A percentile compares a stretch with the other conserved stretches of the same genome.
Conservation (phyloP, 148 eudicot species). For the Cornus controversa region DNA sequence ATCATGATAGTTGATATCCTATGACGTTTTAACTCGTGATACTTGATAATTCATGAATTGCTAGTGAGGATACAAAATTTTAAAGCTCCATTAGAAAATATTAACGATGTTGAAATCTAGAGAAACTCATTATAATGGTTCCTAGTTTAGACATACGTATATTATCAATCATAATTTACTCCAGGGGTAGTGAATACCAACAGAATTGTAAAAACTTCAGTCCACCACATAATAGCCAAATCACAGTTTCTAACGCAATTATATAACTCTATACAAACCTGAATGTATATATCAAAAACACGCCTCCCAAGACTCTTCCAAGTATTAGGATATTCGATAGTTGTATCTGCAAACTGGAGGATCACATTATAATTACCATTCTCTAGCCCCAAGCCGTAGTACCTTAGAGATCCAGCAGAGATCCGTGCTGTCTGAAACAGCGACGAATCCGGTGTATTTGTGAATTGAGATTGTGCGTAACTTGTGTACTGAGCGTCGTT, state of each 20-base stretch:
- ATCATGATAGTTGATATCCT: background rate
- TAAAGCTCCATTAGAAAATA: too few relatives aligned
- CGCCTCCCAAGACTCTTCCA: slow-evolving; percentile 83
- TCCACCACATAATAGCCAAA: background rate
- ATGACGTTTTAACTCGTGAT: background rate
- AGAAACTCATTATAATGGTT: background rate
- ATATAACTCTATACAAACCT: slow-evolving; percentile 37
- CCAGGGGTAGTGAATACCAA: background rate
- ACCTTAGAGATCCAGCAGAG: slow-evolving; percentile 79
- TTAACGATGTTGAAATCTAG: background rate
- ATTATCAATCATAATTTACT: background rate
- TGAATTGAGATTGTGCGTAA: slow-evolving; percentile 32
- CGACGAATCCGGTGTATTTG: slow-evolving; percentile 57
- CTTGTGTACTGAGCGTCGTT: slow-evolving; percentile 31
- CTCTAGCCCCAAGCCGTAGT: slow-evolving; percentile 76
- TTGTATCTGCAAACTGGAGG: slow-evolving; percentile 71
- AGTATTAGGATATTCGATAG: slow-evolving; percentile 25
- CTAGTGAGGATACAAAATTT: background rate
- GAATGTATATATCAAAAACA: slow-evolving; percentile 72
- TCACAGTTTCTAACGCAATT: background rate
- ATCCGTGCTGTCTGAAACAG: slow-evolving; percentile 67
- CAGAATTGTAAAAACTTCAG: background rate
- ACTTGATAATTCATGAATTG: background rate
- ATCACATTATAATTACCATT: slow-evolving; percentile 75
- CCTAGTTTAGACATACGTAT: background rate